These are phyloP conservation scores for Protea cynaroides DNA, from an alignment of 164 flowering plant species.

Conservation along the genomic window DNA sequence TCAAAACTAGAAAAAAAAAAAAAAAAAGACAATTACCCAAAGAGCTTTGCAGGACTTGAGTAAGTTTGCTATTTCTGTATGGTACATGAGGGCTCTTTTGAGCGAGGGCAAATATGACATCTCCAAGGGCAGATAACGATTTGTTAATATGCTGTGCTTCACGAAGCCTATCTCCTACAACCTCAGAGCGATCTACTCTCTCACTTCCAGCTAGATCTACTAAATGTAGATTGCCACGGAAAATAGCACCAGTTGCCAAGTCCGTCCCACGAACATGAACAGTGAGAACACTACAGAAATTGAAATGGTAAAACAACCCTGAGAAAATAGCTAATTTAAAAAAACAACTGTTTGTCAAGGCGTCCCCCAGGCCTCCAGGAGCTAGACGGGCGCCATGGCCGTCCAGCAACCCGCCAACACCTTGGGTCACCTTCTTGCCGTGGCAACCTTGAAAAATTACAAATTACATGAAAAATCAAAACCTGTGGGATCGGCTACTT, in stretches of 20 bases:
- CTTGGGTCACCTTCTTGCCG: too few species aligned
- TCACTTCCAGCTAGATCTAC: conserved; percentile 99
- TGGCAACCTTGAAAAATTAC: too few species aligned
- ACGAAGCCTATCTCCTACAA: conserved; percentile 79
- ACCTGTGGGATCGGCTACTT: conserved; percentile 99
- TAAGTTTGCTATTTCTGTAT: conserved; percentile 93
- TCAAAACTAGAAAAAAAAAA: conserved; percentile 1
- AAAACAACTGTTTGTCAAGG: too few species aligned
- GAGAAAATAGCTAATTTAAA: not conserved
- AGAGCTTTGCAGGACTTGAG: conserved; percentile 94
- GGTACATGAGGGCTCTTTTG: conserved; percentile 90
- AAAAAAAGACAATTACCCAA: conserved; percentile 45
- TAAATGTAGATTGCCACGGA: conserved; percentile 88
- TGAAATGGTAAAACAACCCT: conserved; percentile 7
- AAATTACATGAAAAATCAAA: conserved; percentile 21
- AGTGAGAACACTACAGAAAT: conserved; percentile 55
- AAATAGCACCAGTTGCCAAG: conserved; percentile 50
- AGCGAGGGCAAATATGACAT: conserved; percentile 84
- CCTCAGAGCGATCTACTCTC: conserved; percentile 92
- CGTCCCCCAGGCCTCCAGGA: too few species aligned
- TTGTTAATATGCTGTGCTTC: conserved; percentile 98
- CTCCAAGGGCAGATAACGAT: conserved; percentile 94
- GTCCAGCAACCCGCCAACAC: too few species aligned
- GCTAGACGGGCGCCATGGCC: too few species aligned
- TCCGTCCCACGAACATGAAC: conserved; percentile 85